Evolutionary conservation across 805 yeast species (phyloP), one percentile per base, ranked within the genome.

Genomic region (Kodamaea fukazawae): DNA sequence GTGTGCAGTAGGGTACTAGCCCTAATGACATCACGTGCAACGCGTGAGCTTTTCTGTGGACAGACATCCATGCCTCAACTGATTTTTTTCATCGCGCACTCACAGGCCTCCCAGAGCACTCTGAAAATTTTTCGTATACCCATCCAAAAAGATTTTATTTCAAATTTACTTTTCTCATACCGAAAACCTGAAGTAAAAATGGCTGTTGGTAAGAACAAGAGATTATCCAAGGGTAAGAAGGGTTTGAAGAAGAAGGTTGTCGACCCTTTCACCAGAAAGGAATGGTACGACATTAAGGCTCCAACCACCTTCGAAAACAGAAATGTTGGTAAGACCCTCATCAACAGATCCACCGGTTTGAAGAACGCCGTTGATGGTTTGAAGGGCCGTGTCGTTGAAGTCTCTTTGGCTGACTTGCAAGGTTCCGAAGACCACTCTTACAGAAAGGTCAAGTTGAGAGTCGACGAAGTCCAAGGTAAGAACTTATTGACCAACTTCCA

Each of bases 211-310:
- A 85, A 85, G 79, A 85, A 85, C 73, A 85, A 85, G 83, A 86
- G 91, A 79, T 79, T 85, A 64, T 78, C 83, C 70, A 76, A 77
- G 70, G 91, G 93, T 68, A 84, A 85, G 88, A 91, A 91, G 78
- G 97, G 98, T 68, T 78, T 88, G 74, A 91, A 91, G 95, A 93
- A 91, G 95, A 91, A 84, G 84, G 93, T 86, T 70, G 95, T 89
- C 60, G 99, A 91, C 81, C 98, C 98, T 70, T 91, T 91, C 93
- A 80, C 96, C 83, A 89, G 90, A 76, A 91, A 91, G 79, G 98
- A 90, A 65, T 91, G 98, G 98, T 90, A 78, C 74, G 95, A 86
- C 74, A 87, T 90, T 77, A 89, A 90, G 80, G 98, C 98, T 57
- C 98, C 98, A 67, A 83, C 97, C 63, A 89, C 96, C 62, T 91